A percentile compares a stretch with the other conserved stretches of the same genome.
Conservation (phyloP, 1,284 basidiomycete genomes). For the Naganishia albida region DNA sequence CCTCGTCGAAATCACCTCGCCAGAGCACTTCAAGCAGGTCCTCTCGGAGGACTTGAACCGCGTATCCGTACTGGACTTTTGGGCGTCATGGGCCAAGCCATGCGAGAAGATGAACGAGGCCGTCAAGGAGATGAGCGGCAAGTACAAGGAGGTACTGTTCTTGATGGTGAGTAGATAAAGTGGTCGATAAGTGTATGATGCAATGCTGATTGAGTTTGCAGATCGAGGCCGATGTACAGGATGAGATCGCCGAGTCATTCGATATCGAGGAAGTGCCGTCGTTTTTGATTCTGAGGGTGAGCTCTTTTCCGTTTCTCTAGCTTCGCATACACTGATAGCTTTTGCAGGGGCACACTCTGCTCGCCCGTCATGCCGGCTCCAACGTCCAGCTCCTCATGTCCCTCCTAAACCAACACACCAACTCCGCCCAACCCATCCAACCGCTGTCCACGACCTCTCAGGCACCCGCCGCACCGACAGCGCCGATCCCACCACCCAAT, state of each 20-base stretch:
- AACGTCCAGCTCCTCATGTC: slow-evolving; percentile 71
- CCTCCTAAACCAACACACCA: slow-evolving; percentile 64
- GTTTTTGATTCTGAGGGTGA: slow-evolving; percentile 77
- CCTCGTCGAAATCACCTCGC: slow-evolving; percentile 60
- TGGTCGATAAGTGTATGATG: neutral
- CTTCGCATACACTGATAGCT: neutral
- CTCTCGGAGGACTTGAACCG: slow-evolving; percentile 73
- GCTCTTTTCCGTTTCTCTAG: neutral
- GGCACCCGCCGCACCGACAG: slow-evolving; percentile 35
- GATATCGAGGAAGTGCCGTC: slow-evolving; percentile 87
- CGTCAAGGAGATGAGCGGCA: slow-evolving; percentile 68
- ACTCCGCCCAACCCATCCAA: slow-evolving; percentile 46
- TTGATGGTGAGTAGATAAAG: slow-evolving; percentile 65
- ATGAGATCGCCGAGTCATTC: slow-evolving; percentile 91
- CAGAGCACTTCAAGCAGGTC: slow-evolving; percentile 71
- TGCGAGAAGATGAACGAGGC: slow-evolving; percentile 83
- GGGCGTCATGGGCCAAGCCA: slow-evolving; percentile 88
- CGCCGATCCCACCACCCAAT: slow-evolving; percentile 35
- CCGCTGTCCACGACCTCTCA: slow-evolving; percentile 51
- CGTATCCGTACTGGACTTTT: slow-evolving; percentile 85
- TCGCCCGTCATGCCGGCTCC: slow-evolving; percentile 77
- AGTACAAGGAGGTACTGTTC: slow-evolving; percentile 69
- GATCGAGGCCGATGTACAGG: slow-evolving; percentile 86
- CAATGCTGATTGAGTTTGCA: slow-evolving; percentile 45
- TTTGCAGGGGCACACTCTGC: slow-evolving; percentile 80